phyloP scores from a whole-genome alignment of 2,329 filamentous ascomycete species.

The Colletotrichum musae region DNA sequence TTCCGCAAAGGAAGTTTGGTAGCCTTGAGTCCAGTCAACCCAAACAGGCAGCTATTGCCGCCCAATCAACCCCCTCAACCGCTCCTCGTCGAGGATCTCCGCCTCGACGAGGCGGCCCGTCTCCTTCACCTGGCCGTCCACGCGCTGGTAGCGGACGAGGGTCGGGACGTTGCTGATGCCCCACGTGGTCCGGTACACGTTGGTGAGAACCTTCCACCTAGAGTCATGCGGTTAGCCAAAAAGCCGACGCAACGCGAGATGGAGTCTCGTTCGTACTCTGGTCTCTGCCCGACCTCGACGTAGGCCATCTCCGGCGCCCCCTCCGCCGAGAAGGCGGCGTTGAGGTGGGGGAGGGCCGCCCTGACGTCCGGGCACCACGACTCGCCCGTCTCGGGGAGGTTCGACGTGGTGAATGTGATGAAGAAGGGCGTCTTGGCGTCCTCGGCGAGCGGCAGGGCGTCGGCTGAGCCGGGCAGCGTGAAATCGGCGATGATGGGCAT shows the following conservation, averaged over 20 bases:
- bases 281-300: constrained; percentile 53
- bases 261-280: constrained; percentile 47
- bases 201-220: constrained; percentile 53
- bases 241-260: too few species aligned
- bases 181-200: constrained; percentile 53
- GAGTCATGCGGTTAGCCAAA: neutral
- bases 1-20: too few species aligned
- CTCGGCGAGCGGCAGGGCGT: neutral
- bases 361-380: constrained; percentile 58
- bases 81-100: constrained; percentile 48
- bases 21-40: too few species aligned
- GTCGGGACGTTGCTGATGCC: constrained; percentile 52
- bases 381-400: constrained; percentile 51
- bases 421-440: constrained; percentile 43
- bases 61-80: constrained; percentile 44
- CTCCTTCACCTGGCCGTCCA: constrained; percentile 49
- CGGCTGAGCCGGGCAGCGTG: constrained; percentile 2
- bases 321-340: constrained; percentile 47
- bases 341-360: constrained; percentile 51
- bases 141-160: constrained; percentile 50
- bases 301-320: constrained; percentile 46
- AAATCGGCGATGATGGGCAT: constrained; percentile 22
- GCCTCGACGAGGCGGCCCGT: constrained; percentile 45
- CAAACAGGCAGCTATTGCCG: neutral
- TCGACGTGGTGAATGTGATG: constrained; percentile 54